These are phyloP conservation scores for Acacia pycnantha DNA, from an alignment of 331 rosid species.

Conservation along the genomic window DNA sequence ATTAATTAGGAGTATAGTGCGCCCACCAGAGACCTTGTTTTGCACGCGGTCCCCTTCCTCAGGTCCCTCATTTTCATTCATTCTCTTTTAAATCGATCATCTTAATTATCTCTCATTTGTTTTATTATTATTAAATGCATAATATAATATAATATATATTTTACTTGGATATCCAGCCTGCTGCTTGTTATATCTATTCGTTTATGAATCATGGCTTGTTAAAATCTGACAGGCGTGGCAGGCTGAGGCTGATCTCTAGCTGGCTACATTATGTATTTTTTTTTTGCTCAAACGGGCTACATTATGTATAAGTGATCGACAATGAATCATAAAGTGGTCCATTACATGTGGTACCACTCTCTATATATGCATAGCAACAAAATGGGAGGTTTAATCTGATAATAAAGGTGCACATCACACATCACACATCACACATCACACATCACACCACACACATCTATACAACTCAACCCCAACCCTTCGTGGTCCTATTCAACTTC, in stretches of 20 bases:
- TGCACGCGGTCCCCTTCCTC: neutral
- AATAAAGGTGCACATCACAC: neutral
- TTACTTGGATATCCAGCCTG: too few species aligned
- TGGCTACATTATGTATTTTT: too few species aligned
- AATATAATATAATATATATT: too few species aligned
- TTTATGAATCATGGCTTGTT: neutral
- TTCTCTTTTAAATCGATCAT: too few species aligned
- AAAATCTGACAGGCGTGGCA: neutral
- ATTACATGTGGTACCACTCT: neutral
- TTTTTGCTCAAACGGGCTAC: too few species aligned
- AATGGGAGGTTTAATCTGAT: neutral
- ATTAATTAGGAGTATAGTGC: neutral
- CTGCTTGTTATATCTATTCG: too few species aligned
- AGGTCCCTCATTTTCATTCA: too few species aligned
- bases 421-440: neutral
- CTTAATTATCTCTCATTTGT: too few species aligned
- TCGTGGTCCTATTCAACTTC: neutral
- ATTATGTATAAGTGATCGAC: too few species aligned
- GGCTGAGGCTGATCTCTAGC: neutral
- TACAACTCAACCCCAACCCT: neutral
- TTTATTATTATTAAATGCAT: too few species aligned
- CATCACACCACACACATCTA: neutral
- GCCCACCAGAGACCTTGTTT: neutral
- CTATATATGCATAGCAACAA: neutral
- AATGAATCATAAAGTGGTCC: neutral